These are phyloP conservation scores for Epichloe uncinata DNA, from an alignment of 2,329 filamentous ascomycete genomes.

Conservation along the genomic window DNA sequence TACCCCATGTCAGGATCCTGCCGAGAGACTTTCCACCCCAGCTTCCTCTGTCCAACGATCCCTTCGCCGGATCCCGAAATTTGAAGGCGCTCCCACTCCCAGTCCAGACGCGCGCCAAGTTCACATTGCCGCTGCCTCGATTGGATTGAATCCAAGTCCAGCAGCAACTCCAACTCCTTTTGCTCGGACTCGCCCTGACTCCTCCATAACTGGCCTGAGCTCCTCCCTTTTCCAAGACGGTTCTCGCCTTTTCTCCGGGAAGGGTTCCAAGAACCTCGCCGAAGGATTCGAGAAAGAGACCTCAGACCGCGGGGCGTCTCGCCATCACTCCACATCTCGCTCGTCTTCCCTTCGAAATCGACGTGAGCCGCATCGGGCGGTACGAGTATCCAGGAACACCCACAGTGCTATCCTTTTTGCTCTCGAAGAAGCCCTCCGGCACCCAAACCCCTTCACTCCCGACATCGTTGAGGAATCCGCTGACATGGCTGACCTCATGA, in stretches of 20 bases:
- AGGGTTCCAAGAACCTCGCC: constrained; percentile 36
- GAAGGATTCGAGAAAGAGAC: constrained; percentile 30
- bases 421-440: constrained; percentile 78
- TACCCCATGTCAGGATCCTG: constrained; percentile 6
- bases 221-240: constrained; percentile 18
- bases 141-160: constrained; percentile 32
- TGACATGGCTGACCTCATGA: constrained; percentile 71
- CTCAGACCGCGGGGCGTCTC: constrained; percentile 14
- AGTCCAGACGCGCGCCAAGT: constrained; percentile 29
- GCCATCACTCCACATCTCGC: constrained; percentile 12
- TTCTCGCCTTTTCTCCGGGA: constrained; percentile 14
- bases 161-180: constrained; percentile 7
- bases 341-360: constrained; percentile 19
- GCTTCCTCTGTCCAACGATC: constrained; percentile 32
- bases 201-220: constrained; percentile 26
- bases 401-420: constrained; percentile 91
- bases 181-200: constrained; percentile 8
- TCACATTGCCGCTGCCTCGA: constrained; percentile 33
- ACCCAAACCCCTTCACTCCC: constrained; percentile 69
- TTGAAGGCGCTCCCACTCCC: constrained; percentile 30
- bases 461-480: constrained; percentile 81
- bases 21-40: constrained; percentile 27
- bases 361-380: constrained; percentile 30
- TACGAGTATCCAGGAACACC: constrained; percentile 68
- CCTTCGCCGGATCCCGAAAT: constrained; percentile 39